Evolutionary conservation across 2,329 filamentous ascomycete species (phyloP).

Genomic region (Sporothrix dimorphospora): DNA sequence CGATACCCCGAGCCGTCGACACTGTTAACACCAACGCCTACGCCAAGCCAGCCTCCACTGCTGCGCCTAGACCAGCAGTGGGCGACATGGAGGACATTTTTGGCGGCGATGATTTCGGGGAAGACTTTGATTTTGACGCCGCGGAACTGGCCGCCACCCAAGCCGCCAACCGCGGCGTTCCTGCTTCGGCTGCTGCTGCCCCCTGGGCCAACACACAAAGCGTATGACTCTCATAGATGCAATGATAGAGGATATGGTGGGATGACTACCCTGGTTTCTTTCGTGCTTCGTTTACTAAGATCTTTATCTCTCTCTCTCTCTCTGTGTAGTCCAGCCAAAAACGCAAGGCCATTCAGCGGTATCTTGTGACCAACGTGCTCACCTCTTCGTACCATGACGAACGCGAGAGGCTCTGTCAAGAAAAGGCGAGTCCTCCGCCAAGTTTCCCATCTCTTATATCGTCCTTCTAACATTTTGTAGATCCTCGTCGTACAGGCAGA

Average conservation of each 20-base stretch:
- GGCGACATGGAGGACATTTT: slow-evolving; percentile 50
- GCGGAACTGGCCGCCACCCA: slow-evolving; percentile 75
- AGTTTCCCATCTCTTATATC: background rate
- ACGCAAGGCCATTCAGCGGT: slow-evolving; percentile 79
- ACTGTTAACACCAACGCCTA: slow-evolving; percentile 26
- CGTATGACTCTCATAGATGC: slow-evolving; percentile 52
- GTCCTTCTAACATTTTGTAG: slow-evolving; percentile 47
- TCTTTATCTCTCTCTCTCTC: background rate
- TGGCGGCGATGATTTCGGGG: slow-evolving; percentile 72
- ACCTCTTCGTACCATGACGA: slow-evolving; percentile 69
- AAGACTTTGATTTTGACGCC: slow-evolving; percentile 74
- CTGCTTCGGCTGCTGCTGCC: background rate
- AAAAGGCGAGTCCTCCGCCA: slow-evolving; percentile 65
- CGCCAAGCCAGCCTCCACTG: background rate
- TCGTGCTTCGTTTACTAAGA: slow-evolving; percentile 21
- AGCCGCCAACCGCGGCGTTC: slow-evolving; percentile 43
- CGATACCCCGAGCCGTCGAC: slow-evolving; percentile 25
- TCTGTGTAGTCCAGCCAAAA: slow-evolving; percentile 63
- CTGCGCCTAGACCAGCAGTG: slow-evolving; percentile 33
- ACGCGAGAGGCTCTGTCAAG: slow-evolving; percentile 60
- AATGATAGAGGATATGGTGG: background rate
- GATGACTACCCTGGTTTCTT: background rate
- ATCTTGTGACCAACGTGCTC: slow-evolving; percentile 75
- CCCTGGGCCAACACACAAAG: slow-evolving; percentile 40
- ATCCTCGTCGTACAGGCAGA: slow-evolving; percentile 83